These are phyloP conservation scores for Crepidotus variabilis DNA, from an alignment of 768 basidiomycete genomes.

Conservation along the genomic window DNA sequence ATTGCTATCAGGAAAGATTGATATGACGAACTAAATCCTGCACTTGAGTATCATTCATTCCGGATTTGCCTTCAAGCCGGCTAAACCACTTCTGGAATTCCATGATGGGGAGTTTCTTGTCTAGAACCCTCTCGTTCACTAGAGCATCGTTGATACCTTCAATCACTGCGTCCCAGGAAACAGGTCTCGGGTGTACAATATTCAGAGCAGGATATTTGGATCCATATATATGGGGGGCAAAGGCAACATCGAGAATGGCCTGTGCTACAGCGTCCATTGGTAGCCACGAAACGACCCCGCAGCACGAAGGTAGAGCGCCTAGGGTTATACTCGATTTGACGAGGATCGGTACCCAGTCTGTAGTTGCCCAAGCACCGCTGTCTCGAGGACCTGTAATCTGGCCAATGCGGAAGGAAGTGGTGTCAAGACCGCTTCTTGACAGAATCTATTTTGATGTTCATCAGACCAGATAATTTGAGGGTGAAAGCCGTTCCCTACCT, in stretches of 20 bases:
- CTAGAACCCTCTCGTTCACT: conserved; percentile 9
- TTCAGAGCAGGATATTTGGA: conserved; percentile 21
- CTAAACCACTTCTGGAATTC: conserved; percentile 16
- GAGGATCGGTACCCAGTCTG: conserved; percentile 36
- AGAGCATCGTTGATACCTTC: conserved; percentile 16
- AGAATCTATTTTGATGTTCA: conserved; percentile 20
- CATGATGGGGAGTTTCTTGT: conserved; percentile 10
- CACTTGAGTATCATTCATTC: conserved; percentile 6
- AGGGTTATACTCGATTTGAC: conserved; percentile 30
- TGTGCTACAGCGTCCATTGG: conserved; percentile 25
- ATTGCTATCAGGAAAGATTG: background rate
- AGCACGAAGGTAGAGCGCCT: conserved; percentile 22
- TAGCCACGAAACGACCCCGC: conserved; percentile 28
- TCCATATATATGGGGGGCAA: conserved; percentile 9
- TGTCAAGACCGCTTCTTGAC: conserved; percentile 24
- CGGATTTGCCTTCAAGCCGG: conserved; percentile 9
- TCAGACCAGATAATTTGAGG: background rate
- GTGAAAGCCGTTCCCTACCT: conserved; percentile 19
- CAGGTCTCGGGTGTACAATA: conserved; percentile 31
- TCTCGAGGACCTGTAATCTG: conserved; percentile 32
- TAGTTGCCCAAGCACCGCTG: conserved; percentile 34
- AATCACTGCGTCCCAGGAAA: conserved; percentile 25
- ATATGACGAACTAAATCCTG: conserved; percentile 13
- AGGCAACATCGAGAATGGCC: conserved; percentile 27
- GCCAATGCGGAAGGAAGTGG: conserved; percentile 29